A percentile compares a stretch with the other conserved stretches of the same genome.
These are phyloP conservation scores for Talaromyces sp. DNA, from an alignment of 2,329 filamentous ascomycete genomes.

Conservation along the genomic window DNA sequence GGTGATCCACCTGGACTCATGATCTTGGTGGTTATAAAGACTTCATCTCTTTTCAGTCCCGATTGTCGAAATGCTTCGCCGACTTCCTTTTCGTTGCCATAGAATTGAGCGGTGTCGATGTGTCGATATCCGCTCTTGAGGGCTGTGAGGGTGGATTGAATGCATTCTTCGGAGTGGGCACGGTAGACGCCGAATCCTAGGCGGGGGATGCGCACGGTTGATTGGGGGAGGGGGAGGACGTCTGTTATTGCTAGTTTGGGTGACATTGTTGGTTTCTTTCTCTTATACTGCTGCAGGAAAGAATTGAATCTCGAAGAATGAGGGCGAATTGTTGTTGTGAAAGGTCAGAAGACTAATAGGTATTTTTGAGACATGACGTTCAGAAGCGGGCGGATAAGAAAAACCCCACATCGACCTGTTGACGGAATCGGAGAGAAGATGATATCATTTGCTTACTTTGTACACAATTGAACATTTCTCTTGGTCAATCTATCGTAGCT, in stretches of 20 bases:
- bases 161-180: conserved; percentile 51
- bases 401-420: conserved; percentile 6
- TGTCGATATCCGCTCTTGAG: conserved; percentile 49
- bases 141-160: conserved; percentile 55
- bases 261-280: conserved; percentile 23
- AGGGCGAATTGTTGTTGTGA: background rate
- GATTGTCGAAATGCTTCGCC: conserved; percentile 58
- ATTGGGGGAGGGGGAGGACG: conserved; percentile 48
- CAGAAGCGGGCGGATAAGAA: background rate
- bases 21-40: conserved; percentile 70
- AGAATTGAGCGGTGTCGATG: conserved; percentile 61
- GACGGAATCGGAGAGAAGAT: conserved; percentile 5
- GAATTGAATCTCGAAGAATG: background rate
- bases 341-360: no score
- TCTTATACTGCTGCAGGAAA: background rate
- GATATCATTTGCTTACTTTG: background rate
- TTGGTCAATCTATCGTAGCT: no score
- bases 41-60: conserved; percentile 47
- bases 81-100: conserved; percentile 64
- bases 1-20: conserved; percentile 49
- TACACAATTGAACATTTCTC: background rate
- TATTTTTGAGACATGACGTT: background rate
- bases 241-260: conserved; percentile 44
- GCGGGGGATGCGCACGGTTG: conserved; percentile 53
- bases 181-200: conserved; percentile 70